Percentiles rank a stretch among this genome's conserved stretches.
These are phyloP conservation scores for Penicillium expansum DNA, from an alignment of 2,329 filamentous ascomycete genomes.

Conservation along the genomic window DNA sequence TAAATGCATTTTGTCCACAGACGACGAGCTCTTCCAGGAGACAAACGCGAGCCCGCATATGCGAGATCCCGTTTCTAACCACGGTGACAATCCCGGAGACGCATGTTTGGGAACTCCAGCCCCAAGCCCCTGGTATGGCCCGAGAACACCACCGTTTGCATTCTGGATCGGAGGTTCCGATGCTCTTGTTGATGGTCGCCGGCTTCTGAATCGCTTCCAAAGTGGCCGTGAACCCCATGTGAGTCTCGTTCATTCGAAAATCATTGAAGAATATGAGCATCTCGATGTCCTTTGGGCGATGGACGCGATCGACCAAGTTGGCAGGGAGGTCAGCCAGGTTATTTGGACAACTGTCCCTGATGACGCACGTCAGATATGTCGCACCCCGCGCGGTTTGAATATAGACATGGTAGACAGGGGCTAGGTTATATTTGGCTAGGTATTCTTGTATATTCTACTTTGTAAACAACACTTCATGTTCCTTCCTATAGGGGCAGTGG, in stretches of 20 bases:
- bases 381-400: constrained; percentile 55
- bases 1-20: constrained; percentile 80
- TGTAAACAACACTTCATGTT: not conserved
- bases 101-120: constrained; percentile 17
- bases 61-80: constrained; percentile 1
- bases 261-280: constrained; percentile 87
- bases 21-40: constrained; percentile 66
- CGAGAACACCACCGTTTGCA: constrained; percentile 75
- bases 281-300: constrained; percentile 95
- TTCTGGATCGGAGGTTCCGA: constrained; percentile 85
- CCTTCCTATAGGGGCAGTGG: not conserved
- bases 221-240: constrained; percentile 78
- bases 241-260: constrained; percentile 72
- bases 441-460: not conserved
- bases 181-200: constrained; percentile 76
- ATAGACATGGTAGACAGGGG: not conserved
- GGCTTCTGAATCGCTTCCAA: constrained; percentile 71
- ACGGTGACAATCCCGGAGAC: constrained; percentile 18
- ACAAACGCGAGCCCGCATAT: constrained; percentile 38
- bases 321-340: constrained; percentile 73
- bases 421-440: not conserved
- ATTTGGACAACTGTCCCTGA: constrained; percentile 71
- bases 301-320: constrained; percentile 79
- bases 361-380: constrained; percentile 58
- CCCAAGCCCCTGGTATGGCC: constrained; percentile 75